A percentile compares a stretch with the other conserved stretches of the same genome.
Evolutionary conservation across 2,329 filamentous ascomycete genomes (phyloP).

Genomic region (Exophiala oligosperma): DNA sequence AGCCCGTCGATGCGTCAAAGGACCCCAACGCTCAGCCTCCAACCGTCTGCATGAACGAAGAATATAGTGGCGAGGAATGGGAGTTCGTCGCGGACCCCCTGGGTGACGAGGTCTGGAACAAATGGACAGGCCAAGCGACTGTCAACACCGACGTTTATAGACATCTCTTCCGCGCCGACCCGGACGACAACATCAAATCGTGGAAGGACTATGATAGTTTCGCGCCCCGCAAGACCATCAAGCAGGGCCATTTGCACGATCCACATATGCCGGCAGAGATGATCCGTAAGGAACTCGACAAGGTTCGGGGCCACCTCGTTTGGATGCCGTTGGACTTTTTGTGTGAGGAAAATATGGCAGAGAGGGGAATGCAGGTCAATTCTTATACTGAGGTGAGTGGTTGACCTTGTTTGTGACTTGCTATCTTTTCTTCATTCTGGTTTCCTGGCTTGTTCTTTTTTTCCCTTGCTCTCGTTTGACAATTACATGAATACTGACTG

Average conservation of each 20-base stretch:
- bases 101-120: slow-evolving; percentile 62
- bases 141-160: slow-evolving; percentile 79
- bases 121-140: slow-evolving; percentile 73
- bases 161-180: slow-evolving; percentile 83
- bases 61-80: slow-evolving; percentile 69
- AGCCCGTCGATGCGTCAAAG: slow-evolving; percentile 64
- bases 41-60: slow-evolving; percentile 67
- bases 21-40: slow-evolving; percentile 78
- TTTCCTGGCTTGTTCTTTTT: too few species aligned
- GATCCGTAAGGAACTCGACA: slow-evolving; percentile 71
- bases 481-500: background rate
- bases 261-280: slow-evolving; percentile 71
- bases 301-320: slow-evolving; percentile 84
- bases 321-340: slow-evolving; percentile 95
- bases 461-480: background rate
- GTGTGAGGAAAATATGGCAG: slow-evolving; percentile 82
- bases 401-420: too few species aligned
- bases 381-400: slow-evolving; percentile 77
- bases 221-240: slow-evolving; percentile 65
- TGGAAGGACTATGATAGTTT: slow-evolving; percentile 90
- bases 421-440: too few species aligned
- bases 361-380: slow-evolving; percentile 84
- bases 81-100: slow-evolving; percentile 73
- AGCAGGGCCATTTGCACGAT: slow-evolving; percentile 85
- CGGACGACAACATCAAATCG: slow-evolving; percentile 82